Evolutionary conservation across 768 basidiomycete genomes (phyloP).

Genomic region (Trametes cingulata): DNA sequence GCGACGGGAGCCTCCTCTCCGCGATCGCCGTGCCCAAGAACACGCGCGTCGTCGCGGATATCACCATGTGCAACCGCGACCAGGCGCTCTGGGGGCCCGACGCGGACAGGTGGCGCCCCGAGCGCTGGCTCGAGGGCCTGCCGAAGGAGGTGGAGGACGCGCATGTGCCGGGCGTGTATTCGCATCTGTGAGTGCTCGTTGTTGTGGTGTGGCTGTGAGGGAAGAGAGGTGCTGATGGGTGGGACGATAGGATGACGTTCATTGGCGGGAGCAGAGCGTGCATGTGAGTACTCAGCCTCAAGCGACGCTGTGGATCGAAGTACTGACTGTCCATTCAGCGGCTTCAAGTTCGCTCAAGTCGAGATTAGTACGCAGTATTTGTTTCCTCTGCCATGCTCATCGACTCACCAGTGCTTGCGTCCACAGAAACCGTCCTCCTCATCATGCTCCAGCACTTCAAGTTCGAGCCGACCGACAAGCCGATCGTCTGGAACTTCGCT

Average conservation of each 20-base stretch:
- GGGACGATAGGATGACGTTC: constrained; percentile 17
- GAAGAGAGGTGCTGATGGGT: neutral
- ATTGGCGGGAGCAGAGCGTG: constrained; percentile 14
- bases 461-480: constrained; percentile 21
- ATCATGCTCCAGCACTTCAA: constrained; percentile 18
- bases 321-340: constrained; percentile 1
- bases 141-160: constrained; percentile 20
- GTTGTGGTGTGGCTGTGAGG: neutral
- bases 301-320: neutral
- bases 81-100: constrained; percentile 22
- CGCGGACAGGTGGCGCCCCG: constrained; percentile 24
- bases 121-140: constrained; percentile 25
- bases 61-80: constrained; percentile 15
- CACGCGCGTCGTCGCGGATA: constrained; percentile 14
- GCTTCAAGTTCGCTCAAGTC: constrained; percentile 23
- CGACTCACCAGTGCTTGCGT: neutral
- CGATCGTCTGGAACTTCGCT: constrained; percentile 23
- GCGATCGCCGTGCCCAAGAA: constrained; percentile 42
- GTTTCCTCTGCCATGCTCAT: neutral
- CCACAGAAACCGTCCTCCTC: constrained; percentile 19
- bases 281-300: constrained; percentile 6
- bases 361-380: constrained; percentile 8
- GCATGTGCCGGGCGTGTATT: constrained; percentile 22
- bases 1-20: constrained; percentile 38
- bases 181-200: constrained; percentile 17